Base-by-base conservation (phyloP, 2,329 filamentous ascomycete genomes). In the Aspergillus eucalypticola region DNA sequence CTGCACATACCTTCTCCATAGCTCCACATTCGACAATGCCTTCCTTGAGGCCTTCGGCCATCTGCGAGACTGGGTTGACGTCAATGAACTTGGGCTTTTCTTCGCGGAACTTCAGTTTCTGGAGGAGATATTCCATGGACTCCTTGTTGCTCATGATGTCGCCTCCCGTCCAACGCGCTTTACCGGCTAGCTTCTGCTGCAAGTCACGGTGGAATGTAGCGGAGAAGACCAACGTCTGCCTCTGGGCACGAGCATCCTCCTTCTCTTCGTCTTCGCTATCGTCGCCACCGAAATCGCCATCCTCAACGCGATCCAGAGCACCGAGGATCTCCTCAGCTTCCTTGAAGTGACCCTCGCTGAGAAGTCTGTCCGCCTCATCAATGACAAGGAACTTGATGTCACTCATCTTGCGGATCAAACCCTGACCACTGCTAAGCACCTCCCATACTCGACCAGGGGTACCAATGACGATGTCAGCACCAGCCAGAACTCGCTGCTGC, bases 401-500 rank as follows among this genome's bases (percentile, higher is more conserved):
- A 71, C 88, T 88, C 69, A 99, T 88, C 2, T 87, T 85, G 2
- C 81, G 79, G 59, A 94, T 84, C 21, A 96, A 76, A 5, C 88
- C 86, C 10, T 85, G 83, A 48, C 90, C 90, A 1, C 87, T 86
- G 73, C 90, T 92, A 60, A 98, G 86, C 5, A 99, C 88, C 73
- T 99, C 95, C 95, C 95, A 99, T 49, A 98, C 76, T 61, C 95
- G 87, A 23, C 95, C 95, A 0, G 95, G 95, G 0, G 95, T 97
- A 54, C 88, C 94, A 58, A 99, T 86, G n/a, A 99, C 87, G 53
- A 99, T 90, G 70, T 99, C 92, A 2, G 94, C 94, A 69, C 88
- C 88, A 50, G 88, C 84, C 23, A 99, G 78, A 70, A 94, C 87
- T 51, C 95, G 86, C 71, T 96, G 90, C 73, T 99, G 95, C 77